Evolutionary conservation across 768 basidiomycete genomes (phyloP), one percentile per base, ranked within the genome.

Genomic region (Kwoniella botswanensis): DNA sequence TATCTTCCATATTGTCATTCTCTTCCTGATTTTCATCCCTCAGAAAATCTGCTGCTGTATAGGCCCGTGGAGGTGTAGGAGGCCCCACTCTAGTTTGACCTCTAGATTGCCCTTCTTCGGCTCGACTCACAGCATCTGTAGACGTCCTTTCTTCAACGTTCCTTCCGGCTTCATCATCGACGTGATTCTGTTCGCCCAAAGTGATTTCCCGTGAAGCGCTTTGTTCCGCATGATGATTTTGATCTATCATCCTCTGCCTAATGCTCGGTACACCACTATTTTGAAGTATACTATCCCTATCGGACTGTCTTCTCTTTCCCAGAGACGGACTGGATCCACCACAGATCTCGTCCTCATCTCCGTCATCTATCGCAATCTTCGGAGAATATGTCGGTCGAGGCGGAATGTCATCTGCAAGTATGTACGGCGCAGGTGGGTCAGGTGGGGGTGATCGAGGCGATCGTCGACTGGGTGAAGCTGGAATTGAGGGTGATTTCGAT

Each of bases 291-390:
- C 53, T 55, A 21, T 52, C 63, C 26, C 46, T 64, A 21, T 64
- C 63, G 0, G 63, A 64, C 12, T 64, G 46, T 42, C 53, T n/a
- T 53, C 63, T 64, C 22, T 64, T 64, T 1, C 63, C 46, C 15
- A 53, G 4, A 17, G 61, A 63, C 21, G 63, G 50, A 52, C 53
- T 64, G 0, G 26, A 26, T 0, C 13, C 2, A n/a, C 1, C 13
- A 4, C 4, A 0, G 46, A 12, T 15, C 0, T n/a, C 41, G 2
- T 7, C 11, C 22, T 22, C 57, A 13, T 22, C 17, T 29, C 7
- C 57, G 0, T 35, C 57, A 1, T 35, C 54, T n/a, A n/a, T 0
- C 2, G 54, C 54, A n/a, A 35, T 18, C 21, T 65, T 65, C 0
- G 63, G 50, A 0, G 11, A 1, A 1, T 41, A 2, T 17, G 29